A percentile compares a stretch with the other conserved stretches of the same genome.
These are phyloP conservation scores for Oxytropis ochrocephala DNA, from an alignment of 306 rosid genomes.

Conservation along the genomic window DNA sequence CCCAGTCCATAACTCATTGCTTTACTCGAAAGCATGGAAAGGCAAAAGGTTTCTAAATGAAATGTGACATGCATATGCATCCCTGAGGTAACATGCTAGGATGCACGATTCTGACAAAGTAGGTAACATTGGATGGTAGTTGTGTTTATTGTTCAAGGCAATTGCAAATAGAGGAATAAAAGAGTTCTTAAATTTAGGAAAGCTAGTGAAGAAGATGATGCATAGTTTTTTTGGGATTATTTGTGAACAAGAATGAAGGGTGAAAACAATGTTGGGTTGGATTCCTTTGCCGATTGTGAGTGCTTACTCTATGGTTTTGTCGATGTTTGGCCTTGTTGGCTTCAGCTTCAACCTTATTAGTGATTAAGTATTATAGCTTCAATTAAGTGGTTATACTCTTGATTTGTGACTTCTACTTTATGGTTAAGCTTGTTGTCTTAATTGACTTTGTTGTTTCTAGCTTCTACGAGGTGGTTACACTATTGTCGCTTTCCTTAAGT, in stretches of 20 bases:
- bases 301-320: too few relatives aligned
- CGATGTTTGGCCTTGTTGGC: too few relatives aligned
- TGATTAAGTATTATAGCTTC: too few relatives aligned
- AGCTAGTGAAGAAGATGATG: background rate
- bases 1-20: conserved; percentile 51
- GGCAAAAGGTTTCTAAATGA: conserved; percentile 27
- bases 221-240: background rate
- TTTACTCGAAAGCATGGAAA: conserved; percentile 23
- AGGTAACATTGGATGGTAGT: background rate
- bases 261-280: too few relatives aligned
- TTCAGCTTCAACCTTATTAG: too few relatives aligned
- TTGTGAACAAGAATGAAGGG: conserved; percentile 9
- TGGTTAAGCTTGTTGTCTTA: too few relatives aligned
- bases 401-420: too few relatives aligned
- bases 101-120: background rate
- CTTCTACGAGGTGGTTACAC: too few relatives aligned
- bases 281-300: too few relatives aligned
- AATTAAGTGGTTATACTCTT: too few relatives aligned
- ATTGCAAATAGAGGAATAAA: background rate
- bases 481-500: too few relatives aligned
- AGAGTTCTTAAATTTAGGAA: background rate
- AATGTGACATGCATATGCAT: background rate
- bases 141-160: background rate
- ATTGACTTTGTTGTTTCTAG: too few relatives aligned
- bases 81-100: background rate